These are phyloP conservation scores for Borovskyia barvae DNA, from an alignment of 208 protist genomes.

Conservation along the genomic window DNA sequence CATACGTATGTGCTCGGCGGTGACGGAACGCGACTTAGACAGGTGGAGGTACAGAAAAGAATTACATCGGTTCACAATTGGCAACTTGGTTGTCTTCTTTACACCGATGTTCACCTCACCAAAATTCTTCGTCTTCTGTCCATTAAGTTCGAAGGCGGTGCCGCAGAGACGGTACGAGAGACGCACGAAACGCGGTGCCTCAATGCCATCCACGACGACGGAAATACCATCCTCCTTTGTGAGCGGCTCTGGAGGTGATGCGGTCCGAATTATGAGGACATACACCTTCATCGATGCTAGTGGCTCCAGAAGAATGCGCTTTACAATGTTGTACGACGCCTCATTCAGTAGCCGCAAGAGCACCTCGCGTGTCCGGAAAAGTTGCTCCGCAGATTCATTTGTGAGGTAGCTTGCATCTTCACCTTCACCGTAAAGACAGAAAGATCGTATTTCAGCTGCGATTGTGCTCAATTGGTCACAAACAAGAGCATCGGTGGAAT, in stretches of 20 bases:
- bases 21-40: conserved; percentile 81
- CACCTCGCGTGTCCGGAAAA: conserved; percentile 27
- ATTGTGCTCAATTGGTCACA: conserved; percentile 34
- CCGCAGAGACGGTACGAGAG: conserved; percentile 78
- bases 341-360: conserved; percentile 44
- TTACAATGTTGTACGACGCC: conserved; percentile 23
- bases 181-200: conserved; percentile 77
- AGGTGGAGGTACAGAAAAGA: conserved; percentile 66
- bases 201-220: conserved; percentile 63
- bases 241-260: conserved; percentile 38
- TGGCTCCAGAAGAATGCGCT: conserved; percentile 44
- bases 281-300: conserved; percentile 41
- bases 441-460: conserved; percentile 41
- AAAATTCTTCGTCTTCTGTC: conserved; percentile 88
- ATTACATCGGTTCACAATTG: conserved; percentile 78
- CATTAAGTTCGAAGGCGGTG: conserved; percentile 65
- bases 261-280: conserved; percentile 57
- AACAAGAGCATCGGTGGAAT: conserved; percentile 22
- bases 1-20: conserved; percentile 81
- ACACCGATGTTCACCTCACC: conserved; percentile 87
- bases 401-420: conserved; percentile 25
- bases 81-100: conserved; percentile 76
- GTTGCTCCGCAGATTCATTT: conserved; percentile 22
- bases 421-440: conserved; percentile 40
- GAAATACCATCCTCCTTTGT: conserved; percentile 85